These are phyloP conservation scores for Zizania palustris DNA, from an alignment of 202 grass and related monocot genomes.

Conservation along the genomic window DNA sequence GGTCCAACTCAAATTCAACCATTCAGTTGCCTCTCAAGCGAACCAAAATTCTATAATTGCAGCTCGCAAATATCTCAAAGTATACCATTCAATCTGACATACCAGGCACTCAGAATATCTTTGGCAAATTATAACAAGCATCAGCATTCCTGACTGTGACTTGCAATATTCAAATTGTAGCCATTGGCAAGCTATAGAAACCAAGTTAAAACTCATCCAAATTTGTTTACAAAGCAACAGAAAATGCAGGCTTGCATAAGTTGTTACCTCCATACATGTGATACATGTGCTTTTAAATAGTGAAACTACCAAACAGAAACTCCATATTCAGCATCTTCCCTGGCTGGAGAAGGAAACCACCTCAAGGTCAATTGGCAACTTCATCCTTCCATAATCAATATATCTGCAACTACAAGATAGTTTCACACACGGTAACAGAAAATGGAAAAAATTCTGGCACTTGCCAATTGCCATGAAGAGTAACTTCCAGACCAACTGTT, in stretches of 20 bases:
- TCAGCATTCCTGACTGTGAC: slow-evolving; percentile 29
- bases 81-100: neutral
- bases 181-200: slow-evolving; percentile 35
- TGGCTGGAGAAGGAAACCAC: slow-evolving; percentile 52
- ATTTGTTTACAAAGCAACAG: slow-evolving; percentile 37
- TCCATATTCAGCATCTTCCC: slow-evolving; percentile 53
- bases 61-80: neutral
- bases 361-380: slow-evolving; percentile 47
- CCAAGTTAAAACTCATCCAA: slow-evolving; percentile 32
- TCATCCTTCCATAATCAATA: slow-evolving; percentile 56
- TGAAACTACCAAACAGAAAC: slow-evolving; percentile 59
- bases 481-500: slow-evolving; percentile 60
- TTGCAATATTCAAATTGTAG: slow-evolving; percentile 25
- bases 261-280: slow-evolving; percentile 49
- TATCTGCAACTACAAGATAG: slow-evolving; percentile 62
- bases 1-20: neutral
- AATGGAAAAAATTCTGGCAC: slow-evolving; percentile 53
- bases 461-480: slow-evolving; percentile 58
- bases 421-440: slow-evolving; percentile 48
- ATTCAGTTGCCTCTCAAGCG: neutral
- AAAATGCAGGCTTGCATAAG: slow-evolving; percentile 24
- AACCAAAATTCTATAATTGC: neutral
- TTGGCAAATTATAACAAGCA: slow-evolving; percentile 23
- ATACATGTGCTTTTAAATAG: slow-evolving; percentile 55
- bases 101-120: neutral